Conservation (phyloP, 2,329 filamentous ascomycete genomes). For the Trichoderma cornu-damae region DNA sequence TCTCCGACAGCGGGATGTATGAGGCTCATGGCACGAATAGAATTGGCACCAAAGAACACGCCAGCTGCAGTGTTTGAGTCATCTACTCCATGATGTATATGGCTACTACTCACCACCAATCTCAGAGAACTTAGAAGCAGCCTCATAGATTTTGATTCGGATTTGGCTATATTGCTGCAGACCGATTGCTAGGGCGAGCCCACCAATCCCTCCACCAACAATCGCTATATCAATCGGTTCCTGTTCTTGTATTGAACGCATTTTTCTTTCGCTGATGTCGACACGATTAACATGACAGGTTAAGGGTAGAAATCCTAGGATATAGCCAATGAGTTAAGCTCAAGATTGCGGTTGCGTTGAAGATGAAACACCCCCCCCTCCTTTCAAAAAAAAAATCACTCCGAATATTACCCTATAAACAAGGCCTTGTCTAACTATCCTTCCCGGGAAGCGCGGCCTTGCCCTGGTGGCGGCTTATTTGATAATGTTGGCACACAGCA, state of each 20-base stretch:
- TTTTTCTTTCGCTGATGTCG: not conserved
- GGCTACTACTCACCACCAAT: slow-evolving; percentile 37
- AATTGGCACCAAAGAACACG: slow-evolving; percentile 52
- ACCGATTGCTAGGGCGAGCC: slow-evolving; percentile 49
- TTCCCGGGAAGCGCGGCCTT: not conserved
- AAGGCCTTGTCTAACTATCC: not conserved
- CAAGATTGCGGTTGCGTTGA: too few species aligned
- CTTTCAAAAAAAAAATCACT: not conserved
- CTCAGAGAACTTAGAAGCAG: slow-evolving; percentile 49
- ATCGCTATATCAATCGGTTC: slow-evolving; percentile 41
- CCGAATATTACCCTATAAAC: not conserved
- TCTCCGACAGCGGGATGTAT: slow-evolving; percentile 43
- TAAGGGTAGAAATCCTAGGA: too few species aligned
- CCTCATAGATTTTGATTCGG: slow-evolving; percentile 50
- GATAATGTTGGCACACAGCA: not conserved
- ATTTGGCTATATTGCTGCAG: slow-evolving; percentile 31
- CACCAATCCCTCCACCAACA: slow-evolving; percentile 55
- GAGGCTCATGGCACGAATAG: slow-evolving; percentile 48
- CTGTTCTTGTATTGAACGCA: not conserved
- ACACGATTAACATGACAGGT: not conserved
- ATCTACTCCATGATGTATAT: not conserved
- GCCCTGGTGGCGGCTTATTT: not conserved
- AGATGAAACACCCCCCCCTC: too few species aligned
- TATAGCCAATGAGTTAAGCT: not conserved
- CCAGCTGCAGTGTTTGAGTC: slow-evolving; percentile 32